Evolutionary conservation across 495 filamentous ascomycete genomes (phyloP).

Genomic region (Acidomyces sp.): DNA sequence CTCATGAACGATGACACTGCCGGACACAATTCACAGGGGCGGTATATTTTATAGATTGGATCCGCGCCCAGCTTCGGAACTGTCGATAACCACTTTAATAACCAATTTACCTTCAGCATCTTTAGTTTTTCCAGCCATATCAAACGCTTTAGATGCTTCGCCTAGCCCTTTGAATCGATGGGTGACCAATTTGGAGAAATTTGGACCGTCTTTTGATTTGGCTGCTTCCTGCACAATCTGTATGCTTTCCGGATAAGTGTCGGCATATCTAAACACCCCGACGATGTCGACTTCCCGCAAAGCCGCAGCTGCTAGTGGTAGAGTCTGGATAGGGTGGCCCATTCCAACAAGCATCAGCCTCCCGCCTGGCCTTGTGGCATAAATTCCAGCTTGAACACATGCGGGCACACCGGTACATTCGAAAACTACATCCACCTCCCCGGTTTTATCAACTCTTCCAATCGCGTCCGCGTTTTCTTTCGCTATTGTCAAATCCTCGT

Average conservation of each 20-base stretch:
- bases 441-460: conserved; percentile 30
- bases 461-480: conserved; percentile 43
- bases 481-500: conserved; percentile 47
- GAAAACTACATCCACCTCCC: conserved; percentile 67
- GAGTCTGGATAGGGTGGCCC: conserved; percentile 80
- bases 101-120: conserved; percentile 67
- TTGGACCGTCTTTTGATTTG: conserved; percentile 47
- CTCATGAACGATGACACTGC: no score
- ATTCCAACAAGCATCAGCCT: conserved; percentile 82
- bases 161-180: conserved; percentile 60
- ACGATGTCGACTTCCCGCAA: conserved; percentile 81
- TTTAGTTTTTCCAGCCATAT: conserved; percentile 64
- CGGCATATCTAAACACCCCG: conserved; percentile 84
- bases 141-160: conserved; percentile 55
- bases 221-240: conserved; percentile 44
- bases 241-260: conserved; percentile 75
- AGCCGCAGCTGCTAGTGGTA: conserved; percentile 74
- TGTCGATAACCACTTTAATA: conserved; percentile 71
- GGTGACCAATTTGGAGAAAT: conserved; percentile 57
- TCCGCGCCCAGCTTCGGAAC: conserved; percentile 1
- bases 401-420: conserved; percentile 85
- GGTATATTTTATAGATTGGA: no score
- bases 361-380: conserved; percentile 65
- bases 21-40: no score
- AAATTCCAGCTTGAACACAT: conserved; percentile 77